phyloP scores from a whole-genome alignment of 2,329 filamentous ascomycete species.

The Pseudofabraea citricarpa region DNA sequence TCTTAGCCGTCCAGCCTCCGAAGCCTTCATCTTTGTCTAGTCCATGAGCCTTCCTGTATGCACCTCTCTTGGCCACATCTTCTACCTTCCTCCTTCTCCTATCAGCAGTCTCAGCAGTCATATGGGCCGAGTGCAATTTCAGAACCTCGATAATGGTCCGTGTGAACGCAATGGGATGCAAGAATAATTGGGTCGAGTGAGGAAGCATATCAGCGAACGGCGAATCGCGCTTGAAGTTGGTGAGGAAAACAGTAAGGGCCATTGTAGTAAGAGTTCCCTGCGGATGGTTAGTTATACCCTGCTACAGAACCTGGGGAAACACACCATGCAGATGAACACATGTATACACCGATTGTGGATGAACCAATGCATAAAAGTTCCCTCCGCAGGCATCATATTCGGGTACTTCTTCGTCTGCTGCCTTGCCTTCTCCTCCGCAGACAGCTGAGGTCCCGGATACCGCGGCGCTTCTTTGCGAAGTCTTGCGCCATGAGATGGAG shows the following conservation, averaged over 20 bases:
- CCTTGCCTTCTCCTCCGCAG: constrained; percentile 57
- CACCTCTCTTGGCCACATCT: constrained; percentile 80
- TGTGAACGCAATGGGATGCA: constrained; percentile 65
- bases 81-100: constrained; percentile 70
- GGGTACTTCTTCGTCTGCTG: constrained; percentile 75
- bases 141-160: constrained; percentile 66
- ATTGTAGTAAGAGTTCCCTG: constrained; percentile 40
- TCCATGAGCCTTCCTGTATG: constrained; percentile 83
- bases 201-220: constrained; percentile 78
- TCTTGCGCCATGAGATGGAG: constrained; percentile 79
- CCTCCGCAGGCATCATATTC: constrained; percentile 79
- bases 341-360: constrained; percentile 74
- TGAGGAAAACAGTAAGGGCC: constrained; percentile 66
- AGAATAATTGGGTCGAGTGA: constrained; percentile 60
- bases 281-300: not conserved
- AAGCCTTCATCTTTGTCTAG: constrained; percentile 60
- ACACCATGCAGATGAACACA: constrained; percentile 76
- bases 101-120: constrained; percentile 63
- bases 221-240: constrained; percentile 75
- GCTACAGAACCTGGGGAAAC: constrained; percentile 19
- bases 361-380: constrained; percentile 81
- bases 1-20: constrained; percentile 40
- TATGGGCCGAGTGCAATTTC: constrained; percentile 69
- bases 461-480: constrained; percentile 53
- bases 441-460: constrained; percentile 68